A percentile compares a stretch with the other conserved stretches of the same genome.
Conservation (phyloP, 441 rosid species). For the Sinapis alba region DNA sequence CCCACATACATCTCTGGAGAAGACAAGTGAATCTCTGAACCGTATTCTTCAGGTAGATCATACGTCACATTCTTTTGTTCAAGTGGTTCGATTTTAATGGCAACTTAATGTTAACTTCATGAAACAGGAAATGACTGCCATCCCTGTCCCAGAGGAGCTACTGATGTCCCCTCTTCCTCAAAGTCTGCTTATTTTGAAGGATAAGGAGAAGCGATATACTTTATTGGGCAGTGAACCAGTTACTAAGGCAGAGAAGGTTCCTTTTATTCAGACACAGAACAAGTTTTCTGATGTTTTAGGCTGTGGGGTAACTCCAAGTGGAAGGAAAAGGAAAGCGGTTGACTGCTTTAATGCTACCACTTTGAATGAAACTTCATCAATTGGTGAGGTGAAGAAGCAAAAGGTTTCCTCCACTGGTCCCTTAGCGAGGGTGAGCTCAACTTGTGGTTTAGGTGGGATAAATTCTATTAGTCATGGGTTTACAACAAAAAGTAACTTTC, state of each 20-base stretch:
- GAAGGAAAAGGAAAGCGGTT: slow-evolving; percentile 40
- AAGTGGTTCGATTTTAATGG: slow-evolving; percentile 24
- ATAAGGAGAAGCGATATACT: slow-evolving; percentile 31
- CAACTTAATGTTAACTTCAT: slow-evolving; percentile 37
- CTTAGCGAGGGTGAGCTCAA: slow-evolving; percentile 39
- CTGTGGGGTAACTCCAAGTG: slow-evolving; percentile 31
- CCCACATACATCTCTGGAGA: slow-evolving; percentile 24
- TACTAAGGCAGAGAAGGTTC: slow-evolving; percentile 35
- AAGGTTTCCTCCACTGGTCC: slow-evolving; percentile 36
- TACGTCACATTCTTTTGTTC: slow-evolving; percentile 20
- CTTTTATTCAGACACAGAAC: slow-evolving; percentile 34
- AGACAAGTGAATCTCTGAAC: too few species aligned
- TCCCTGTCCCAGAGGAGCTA: slow-evolving; percentile 44
- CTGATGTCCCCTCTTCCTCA: slow-evolving; percentile 41
- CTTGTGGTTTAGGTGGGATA: slow-evolving; percentile 35
- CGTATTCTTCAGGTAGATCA: slow-evolving; percentile 65
- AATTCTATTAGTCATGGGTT: slow-evolving; percentile 35
- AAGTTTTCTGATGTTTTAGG: slow-evolving; percentile 24
- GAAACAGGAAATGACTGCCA: slow-evolving; percentile 81
- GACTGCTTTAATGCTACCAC: slow-evolving; percentile 26
- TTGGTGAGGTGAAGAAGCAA: slow-evolving; percentile 47
- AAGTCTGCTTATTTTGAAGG: slow-evolving; percentile 30
- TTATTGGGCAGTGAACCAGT: slow-evolving; percentile 28
- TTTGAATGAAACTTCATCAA: slow-evolving; percentile 38
- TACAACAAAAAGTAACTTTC: slow-evolving; percentile 43